Conservation (phyloP, 2,329 filamentous ascomycete species). For the Aureobasidium sp. region DNA sequence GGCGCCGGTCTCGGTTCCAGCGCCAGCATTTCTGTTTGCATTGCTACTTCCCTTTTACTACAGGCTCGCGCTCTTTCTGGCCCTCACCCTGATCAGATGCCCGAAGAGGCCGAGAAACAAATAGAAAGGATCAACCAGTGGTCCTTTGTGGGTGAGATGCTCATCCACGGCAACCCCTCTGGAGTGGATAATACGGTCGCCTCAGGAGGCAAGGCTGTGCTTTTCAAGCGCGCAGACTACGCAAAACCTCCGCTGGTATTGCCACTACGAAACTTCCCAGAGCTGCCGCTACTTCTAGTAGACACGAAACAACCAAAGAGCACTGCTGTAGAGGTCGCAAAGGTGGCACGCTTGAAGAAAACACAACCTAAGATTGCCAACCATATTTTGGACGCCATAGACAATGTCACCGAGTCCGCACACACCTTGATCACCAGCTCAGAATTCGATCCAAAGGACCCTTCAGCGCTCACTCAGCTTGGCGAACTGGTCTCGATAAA, state of each 20-base stretch:
- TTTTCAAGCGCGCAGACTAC: constrained; percentile 78
- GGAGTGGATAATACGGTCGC: constrained; percentile 96
- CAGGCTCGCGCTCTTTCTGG: constrained; percentile 83
- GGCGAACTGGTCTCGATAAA: constrained; percentile 90
- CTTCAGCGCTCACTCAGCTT: constrained; percentile 58
- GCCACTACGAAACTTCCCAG: constrained; percentile 78
- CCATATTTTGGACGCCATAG: constrained; percentile 76
- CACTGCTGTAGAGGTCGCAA: constrained; percentile 75
- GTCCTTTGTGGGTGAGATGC: constrained; percentile 96
- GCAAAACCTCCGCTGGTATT: constrained; percentile 64
- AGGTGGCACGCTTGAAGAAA: constrained; percentile 65
- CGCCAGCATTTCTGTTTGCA: constrained; percentile 85
- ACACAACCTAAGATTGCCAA: constrained; percentile 69
- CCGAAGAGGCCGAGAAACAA: constrained; percentile 79
- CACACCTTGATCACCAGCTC: constrained; percentile 45
- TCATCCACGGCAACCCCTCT: constrained; percentile 93
- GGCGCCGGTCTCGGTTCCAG: constrained; percentile 86
- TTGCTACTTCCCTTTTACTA: constrained; percentile 73
- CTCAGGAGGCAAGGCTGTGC: constrained; percentile 84
- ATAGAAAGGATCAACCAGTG: constrained; percentile 94
- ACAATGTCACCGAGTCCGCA: constrained; percentile 56
- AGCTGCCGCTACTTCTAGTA: constrained; percentile 80
- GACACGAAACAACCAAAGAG: constrained; percentile 85
- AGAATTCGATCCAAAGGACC: constrained; percentile 57
- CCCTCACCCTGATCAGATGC: constrained; percentile 83